Percentiles rank a stretch among this genome's conserved stretches.
Conservation (phyloP, 305 asterid species). For the Withania somnifera region DNA sequence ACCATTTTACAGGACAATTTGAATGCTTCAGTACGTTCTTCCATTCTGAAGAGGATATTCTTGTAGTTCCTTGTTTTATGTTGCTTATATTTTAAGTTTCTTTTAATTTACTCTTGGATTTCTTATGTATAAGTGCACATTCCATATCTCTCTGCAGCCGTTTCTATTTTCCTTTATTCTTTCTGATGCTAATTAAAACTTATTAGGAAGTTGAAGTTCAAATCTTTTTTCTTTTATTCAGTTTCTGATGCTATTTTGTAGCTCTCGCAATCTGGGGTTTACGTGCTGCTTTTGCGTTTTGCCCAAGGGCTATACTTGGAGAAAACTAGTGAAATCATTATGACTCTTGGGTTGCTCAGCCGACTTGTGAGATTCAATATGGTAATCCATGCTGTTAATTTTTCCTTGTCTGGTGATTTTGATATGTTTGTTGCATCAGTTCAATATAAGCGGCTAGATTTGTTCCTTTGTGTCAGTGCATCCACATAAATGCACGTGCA, state of each 20-base stretch:
- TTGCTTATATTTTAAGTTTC: not conserved
- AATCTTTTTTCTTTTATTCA: not conserved
- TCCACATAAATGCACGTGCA: not conserved
- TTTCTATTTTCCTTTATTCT: not conserved
- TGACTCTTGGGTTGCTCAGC: constrained; percentile 65
- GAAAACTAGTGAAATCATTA: constrained; percentile 41
- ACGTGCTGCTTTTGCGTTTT: constrained; percentile 67
- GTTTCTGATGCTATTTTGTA: constrained; percentile 18
- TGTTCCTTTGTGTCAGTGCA: not conserved
- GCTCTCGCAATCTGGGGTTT: constrained; percentile 79
- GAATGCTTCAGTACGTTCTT: not conserved
- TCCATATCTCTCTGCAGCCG: not conserved
- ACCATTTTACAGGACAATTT: not conserved
- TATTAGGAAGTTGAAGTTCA: not conserved
- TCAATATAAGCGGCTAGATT: not conserved
- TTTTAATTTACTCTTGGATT: not conserved
- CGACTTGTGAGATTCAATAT: constrained; percentile 64
- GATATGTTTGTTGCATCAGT: not conserved
- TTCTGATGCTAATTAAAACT: not conserved
- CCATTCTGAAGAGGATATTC: not conserved
- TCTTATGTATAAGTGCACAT: not conserved
- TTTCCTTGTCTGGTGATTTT: constrained; percentile 4
- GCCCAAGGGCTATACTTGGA: constrained; percentile 51
- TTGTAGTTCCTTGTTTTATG: not conserved
- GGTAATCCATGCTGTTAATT: constrained; percentile 31